Conservation (phyloP, 106 monocot species). For the Iris macrosiphon region DNA sequence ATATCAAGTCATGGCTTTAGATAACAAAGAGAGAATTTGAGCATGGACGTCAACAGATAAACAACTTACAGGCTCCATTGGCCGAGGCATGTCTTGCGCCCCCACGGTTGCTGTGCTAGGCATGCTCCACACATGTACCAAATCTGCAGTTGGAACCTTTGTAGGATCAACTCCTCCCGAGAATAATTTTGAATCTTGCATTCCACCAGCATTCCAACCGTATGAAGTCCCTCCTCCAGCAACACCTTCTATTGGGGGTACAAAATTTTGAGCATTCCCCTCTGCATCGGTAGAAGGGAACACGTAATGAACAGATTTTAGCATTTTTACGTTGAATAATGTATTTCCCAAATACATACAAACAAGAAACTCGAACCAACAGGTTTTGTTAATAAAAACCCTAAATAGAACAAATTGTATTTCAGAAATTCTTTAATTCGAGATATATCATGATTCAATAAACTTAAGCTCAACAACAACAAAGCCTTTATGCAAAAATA, state of each 20-base stretch:
- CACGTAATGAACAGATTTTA: no score
- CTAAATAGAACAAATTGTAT: no score
- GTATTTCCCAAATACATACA: no score
- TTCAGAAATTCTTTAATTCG: no score
- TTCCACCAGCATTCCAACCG: constrained; percentile 76
- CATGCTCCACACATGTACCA: constrained; percentile 95
- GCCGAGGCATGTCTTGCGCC: constrained; percentile 75
- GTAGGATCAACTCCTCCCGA: constrained; percentile 61
- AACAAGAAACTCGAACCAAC: no score
- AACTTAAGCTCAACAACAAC: no score
- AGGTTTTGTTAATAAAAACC: no score
- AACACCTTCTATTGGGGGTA: constrained; percentile 94
- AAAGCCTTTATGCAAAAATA: no score
- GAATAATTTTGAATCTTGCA: constrained; percentile 28
- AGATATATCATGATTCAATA: no score
- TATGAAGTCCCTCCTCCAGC: constrained; percentile 92
- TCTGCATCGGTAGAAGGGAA: constrained; percentile 37
- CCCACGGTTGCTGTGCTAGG: constrained; percentile 92
- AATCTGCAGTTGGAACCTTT: constrained; percentile 63
- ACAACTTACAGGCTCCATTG: constrained; percentile 70
- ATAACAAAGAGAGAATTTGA: no score
- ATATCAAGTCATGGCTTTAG: no score
- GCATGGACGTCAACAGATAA: neutral
- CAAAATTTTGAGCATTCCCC: constrained; percentile 30
- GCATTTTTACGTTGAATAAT: no score